These are phyloP conservation scores for Hypoxylon subgilvum DNA, from an alignment of 495 filamentous ascomycete species.

Conservation along the genomic window DNA sequence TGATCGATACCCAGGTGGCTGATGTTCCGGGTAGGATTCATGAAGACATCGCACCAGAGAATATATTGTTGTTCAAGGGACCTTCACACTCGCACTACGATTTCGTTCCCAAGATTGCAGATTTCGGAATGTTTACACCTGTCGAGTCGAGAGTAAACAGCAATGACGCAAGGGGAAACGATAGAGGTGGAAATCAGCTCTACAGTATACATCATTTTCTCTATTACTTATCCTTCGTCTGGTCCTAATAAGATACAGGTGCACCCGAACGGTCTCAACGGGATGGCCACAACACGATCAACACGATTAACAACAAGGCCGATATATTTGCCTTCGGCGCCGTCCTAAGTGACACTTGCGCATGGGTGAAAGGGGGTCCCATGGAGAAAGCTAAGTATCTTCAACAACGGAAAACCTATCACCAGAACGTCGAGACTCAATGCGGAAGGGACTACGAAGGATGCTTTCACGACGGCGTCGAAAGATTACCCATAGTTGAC, in stretches of 20 bases:
- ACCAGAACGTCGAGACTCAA: slow-evolving; percentile 21
- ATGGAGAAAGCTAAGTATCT: slow-evolving; percentile 45
- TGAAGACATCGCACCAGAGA: slow-evolving; percentile 50
- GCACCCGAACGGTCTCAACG: slow-evolving; percentile 38
- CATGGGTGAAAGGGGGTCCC: slow-evolving; percentile 47
- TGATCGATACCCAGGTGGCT: no score
- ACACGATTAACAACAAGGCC: slow-evolving; percentile 37
- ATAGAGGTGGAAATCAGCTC: slow-evolving; percentile 39
- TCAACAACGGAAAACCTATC: slow-evolving; percentile 38
- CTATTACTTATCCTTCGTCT: neutral
- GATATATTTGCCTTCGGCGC: slow-evolving; percentile 58
- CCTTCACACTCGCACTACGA: slow-evolving; percentile 34
- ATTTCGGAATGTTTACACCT: slow-evolving; percentile 44
- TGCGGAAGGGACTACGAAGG: slow-evolving; percentile 38
- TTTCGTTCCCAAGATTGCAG: slow-evolving; percentile 49
- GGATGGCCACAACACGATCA: slow-evolving; percentile 43
- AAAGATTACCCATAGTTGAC: slow-evolving; percentile 39
- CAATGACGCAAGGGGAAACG: slow-evolving; percentile 33
- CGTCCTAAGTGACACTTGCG: slow-evolving; percentile 52
- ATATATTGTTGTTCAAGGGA: slow-evolving; percentile 46
- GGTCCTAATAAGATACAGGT: neutral
- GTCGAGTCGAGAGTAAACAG: slow-evolving; percentile 24
- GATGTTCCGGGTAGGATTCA: no score
- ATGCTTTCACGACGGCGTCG: slow-evolving; percentile 53
- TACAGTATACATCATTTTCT: slow-evolving; percentile 39